These are phyloP conservation scores for Claviceps sp. DNA, from an alignment of 2,329 filamentous ascomycete species.

Conservation along the genomic window DNA sequence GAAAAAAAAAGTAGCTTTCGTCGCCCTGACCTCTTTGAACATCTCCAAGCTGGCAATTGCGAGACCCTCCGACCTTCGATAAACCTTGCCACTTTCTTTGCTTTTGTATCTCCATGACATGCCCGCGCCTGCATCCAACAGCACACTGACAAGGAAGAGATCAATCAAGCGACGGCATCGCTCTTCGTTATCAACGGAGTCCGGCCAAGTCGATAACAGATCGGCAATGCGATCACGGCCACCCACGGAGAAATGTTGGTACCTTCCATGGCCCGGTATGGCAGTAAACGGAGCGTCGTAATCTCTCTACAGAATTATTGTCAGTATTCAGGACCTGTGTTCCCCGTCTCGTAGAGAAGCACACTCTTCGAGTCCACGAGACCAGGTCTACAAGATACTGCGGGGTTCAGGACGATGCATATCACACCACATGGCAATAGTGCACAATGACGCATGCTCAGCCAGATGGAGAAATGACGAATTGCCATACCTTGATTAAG, in stretches of 20 bases:
- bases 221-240: constrained; percentile 61
- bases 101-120: constrained; percentile 89
- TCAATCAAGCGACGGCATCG: constrained; percentile 64
- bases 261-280: constrained; percentile 78
- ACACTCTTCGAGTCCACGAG: background rate
- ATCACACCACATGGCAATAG: background rate
- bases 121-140: constrained; percentile 80
- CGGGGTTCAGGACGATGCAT: background rate
- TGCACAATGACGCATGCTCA: background rate
- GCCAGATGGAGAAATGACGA: background rate
- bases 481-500: constrained; percentile 68
- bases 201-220: constrained; percentile 56
- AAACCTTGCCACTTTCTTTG: constrained; percentile 70
- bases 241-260: constrained; percentile 76
- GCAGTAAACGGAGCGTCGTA: constrained; percentile 39
- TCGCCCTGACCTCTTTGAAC: constrained; percentile 57
- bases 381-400: background rate
- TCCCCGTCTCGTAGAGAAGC: background rate
- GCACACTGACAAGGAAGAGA: constrained; percentile 65
- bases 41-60: constrained; percentile 70
- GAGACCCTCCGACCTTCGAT: constrained; percentile 76
- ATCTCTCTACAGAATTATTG: constrained; percentile 27
- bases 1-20: background rate
- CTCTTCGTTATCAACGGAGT: constrained; percentile 56
- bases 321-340: background rate